Percentiles rank a stretch among this genome's conserved stretches.
Evolutionary conservation across 164 flowering plant genomes (phyloP).

Genomic region (Piper betle): DNA sequence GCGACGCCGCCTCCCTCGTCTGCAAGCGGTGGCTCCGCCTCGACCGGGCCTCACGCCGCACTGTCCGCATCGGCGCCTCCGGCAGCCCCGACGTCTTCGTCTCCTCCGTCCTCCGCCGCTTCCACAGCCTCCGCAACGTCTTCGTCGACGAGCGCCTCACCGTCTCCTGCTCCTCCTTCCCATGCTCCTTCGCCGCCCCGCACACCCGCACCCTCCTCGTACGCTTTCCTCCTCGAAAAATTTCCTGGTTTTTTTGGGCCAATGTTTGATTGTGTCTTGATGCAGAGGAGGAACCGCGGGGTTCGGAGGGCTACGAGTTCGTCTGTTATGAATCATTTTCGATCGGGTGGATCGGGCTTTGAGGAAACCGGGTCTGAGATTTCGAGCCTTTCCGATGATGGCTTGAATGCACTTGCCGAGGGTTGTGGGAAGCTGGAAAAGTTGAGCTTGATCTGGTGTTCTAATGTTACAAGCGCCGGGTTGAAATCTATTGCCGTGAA

Average conservation of each 20-base stretch:
- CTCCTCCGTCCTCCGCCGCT: slow-evolving; percentile 33
- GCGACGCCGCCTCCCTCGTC: slow-evolving; percentile 78
- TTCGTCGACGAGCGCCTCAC: slow-evolving; percentile 66
- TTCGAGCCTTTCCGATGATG: slow-evolving; percentile 56
- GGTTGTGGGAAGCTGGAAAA: slow-evolving; percentile 58
- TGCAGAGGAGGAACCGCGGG: slow-evolving; percentile 39
- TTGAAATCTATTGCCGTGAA: slow-evolving; percentile 52
- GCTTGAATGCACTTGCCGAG: slow-evolving; percentile 43
- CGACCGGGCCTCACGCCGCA: slow-evolving; percentile 56
- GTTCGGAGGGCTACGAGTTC: slow-evolving; percentile 13
- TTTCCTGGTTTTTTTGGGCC: background rate
- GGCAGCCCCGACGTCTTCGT: slow-evolving; percentile 39
- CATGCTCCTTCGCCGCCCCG: background rate
- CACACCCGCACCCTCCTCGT: background rate
- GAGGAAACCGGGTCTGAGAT: slow-evolving; percentile 28
- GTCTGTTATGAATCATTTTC: slow-evolving; percentile 16
- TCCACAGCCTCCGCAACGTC: slow-evolving; percentile 33
- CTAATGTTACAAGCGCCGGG: slow-evolving; percentile 51
- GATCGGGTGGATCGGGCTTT: slow-evolving; percentile 13
- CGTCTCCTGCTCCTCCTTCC: slow-evolving; percentile 21
- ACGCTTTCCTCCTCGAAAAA: background rate
- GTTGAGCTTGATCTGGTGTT: slow-evolving; percentile 87
- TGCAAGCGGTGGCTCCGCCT: slow-evolving; percentile 76
- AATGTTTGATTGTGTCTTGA: background rate
- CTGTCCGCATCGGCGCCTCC: slow-evolving; percentile 45